Evolutionary conservation across 2,329 filamentous ascomycete species (phyloP).

Genomic region (Cordyceps pruinosa): DNA sequence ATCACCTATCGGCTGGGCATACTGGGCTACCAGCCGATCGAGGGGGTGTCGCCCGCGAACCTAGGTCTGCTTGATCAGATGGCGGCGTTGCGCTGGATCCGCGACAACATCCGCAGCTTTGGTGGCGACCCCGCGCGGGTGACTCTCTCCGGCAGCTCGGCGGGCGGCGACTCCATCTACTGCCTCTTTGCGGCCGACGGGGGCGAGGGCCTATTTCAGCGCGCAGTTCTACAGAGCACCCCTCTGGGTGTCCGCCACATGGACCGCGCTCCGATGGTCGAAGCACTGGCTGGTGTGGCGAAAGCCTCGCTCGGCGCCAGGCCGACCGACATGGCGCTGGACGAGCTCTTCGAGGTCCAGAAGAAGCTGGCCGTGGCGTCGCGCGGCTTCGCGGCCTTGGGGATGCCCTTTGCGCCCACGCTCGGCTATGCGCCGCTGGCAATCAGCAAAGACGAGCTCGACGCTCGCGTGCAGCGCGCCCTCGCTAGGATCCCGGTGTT

Average conservation of each 20-base stretch:
- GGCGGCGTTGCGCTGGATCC: slow-evolving; percentile 53
- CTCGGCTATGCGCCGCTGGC: slow-evolving; percentile 10
- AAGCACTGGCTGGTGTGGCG: not conserved
- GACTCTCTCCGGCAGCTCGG: slow-evolving; percentile 56
- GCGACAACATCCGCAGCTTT: slow-evolving; percentile 56
- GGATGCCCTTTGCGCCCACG: slow-evolving; percentile 12
- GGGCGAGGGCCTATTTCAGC: slow-evolving; percentile 12
- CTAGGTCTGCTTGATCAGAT: slow-evolving; percentile 55
- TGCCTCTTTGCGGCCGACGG: slow-evolving; percentile 13
- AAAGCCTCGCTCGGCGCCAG: not conserved
- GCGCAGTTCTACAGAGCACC: slow-evolving; percentile 15
- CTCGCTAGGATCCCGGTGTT: slow-evolving; percentile 2
- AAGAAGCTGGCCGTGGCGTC: slow-evolving; percentile 8
- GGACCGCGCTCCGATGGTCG: slow-evolving; percentile 11
- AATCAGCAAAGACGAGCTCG: not conserved
- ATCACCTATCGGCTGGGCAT: slow-evolving; percentile 30
- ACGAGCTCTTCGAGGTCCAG: slow-evolving; percentile 10
- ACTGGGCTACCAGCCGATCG: slow-evolving; percentile 28
- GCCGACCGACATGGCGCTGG: not conserved
- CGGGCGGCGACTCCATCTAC: slow-evolving; percentile 44
- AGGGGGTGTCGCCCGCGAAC: slow-evolving; percentile 32
- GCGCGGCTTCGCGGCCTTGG: not conserved
- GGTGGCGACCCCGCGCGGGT: slow-evolving; percentile 58
- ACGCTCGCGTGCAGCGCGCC: not conserved
- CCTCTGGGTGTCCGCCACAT: slow-evolving; percentile 12